Evolutionary conservation across 495 filamentous ascomycete species (phyloP).

Genomic region (Talaromyces adpressus): DNA sequence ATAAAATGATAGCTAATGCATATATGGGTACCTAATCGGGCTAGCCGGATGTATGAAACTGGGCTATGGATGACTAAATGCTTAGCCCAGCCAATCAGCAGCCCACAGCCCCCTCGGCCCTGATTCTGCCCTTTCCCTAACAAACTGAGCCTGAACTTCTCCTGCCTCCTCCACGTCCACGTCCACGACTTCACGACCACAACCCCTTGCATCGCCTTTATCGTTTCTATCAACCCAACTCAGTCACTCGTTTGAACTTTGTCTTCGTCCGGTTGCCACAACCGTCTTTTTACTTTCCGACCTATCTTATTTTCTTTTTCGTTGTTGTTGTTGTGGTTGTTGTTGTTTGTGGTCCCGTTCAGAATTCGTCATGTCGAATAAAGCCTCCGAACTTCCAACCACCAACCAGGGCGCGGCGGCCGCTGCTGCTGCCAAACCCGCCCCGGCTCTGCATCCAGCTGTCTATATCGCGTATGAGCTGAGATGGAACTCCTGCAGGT

Average conservation of each 20-base stretch:
- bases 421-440: constrained; percentile 13
- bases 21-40: neutral
- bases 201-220: neutral
- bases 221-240: constrained; percentile 21
- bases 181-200: neutral
- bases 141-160: neutral
- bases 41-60: neutral
- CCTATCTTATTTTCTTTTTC: neutral
- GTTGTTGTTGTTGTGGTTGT: neutral
- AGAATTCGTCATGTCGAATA: constrained; percentile 11
- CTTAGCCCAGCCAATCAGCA: neutral
- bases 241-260: constrained; percentile 26
- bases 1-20: neutral
- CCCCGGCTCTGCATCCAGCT: constrained; percentile 57
- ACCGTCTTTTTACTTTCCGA: neutral
- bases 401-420: constrained; percentile 24
- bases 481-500: constrained; percentile 21
- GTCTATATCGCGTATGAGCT: constrained; percentile 74
- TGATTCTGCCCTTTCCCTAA: neutral
- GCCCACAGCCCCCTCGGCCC: neutral
- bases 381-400: constrained; percentile 26
- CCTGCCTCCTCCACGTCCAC: neutral
- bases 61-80: neutral
- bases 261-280: constrained; percentile 1
- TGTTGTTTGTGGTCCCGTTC: neutral